These are phyloP conservation scores for Thecaphora thlaspeos DNA, from an alignment of 1,284 basidiomycete species.

Conservation along the genomic window DNA sequence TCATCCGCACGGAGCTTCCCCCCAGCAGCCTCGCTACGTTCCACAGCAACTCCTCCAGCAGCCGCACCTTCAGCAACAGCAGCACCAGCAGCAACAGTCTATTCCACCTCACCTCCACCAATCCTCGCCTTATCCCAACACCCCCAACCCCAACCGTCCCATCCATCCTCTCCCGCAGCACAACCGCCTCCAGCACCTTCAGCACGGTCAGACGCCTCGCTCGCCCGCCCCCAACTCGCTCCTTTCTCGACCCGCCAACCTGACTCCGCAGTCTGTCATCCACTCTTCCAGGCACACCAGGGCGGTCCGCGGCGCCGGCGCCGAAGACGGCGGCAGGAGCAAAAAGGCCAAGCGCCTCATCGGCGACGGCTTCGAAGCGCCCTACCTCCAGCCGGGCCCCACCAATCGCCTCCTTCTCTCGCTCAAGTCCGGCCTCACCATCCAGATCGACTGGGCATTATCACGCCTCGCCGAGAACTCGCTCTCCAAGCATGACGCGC, in stretches of 20 bases:
- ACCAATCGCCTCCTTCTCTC: slow-evolving; percentile 50
- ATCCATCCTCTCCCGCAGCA: not conserved
- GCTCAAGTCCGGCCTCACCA: slow-evolving; percentile 48
- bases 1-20: not conserved
- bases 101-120: too few relatives aligned
- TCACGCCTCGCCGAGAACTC: slow-evolving; percentile 31
- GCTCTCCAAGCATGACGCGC: slow-evolving; percentile 12
- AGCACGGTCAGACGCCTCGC: not conserved
- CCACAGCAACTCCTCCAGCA: too few relatives aligned
- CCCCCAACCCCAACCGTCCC: not conserved
- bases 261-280: too few relatives aligned
- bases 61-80: too few relatives aligned
- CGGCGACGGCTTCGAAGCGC: slow-evolving; percentile 23
- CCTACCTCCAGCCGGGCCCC: slow-evolving; percentile 42
- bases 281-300: too few relatives aligned
- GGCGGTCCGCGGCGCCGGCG: too few relatives aligned
- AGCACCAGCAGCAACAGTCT: too few relatives aligned
- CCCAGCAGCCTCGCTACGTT: too few relatives aligned
- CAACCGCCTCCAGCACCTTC: not conserved
- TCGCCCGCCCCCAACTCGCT: too few relatives aligned
- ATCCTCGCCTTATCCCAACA: not conserved
- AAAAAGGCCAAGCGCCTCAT: slow-evolving; percentile 22
- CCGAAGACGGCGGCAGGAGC: too few relatives aligned
- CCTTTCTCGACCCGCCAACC: too few relatives aligned
- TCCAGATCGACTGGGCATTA: slow-evolving; percentile 54